Base-by-base conservation (phyloP, 169 alveolate species). In the Toxoplasma gondii region DNA sequence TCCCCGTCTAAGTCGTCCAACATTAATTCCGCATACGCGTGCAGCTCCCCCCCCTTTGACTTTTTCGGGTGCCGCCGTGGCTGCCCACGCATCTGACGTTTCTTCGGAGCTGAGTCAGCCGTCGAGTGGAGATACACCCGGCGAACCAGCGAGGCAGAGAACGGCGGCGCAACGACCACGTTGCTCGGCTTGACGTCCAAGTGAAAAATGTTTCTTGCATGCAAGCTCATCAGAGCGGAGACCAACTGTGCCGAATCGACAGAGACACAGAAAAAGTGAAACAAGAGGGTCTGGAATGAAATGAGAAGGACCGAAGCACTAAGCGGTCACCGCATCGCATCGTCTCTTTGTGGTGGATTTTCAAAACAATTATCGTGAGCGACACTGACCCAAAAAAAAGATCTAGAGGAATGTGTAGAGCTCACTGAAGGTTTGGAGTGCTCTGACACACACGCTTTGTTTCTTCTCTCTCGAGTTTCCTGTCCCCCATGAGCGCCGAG, bases 141-240 rank as follows among this genome's bases (percentile, higher is more conserved):
- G 84, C 88, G 87, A 31, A 91, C 88, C 22, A 29, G 84, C 91
- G 67, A 4, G 29, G 64, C 69, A 58, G 24, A 19, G 58, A 49
- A 64, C n/a, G 78, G 86, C 16, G 27, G n/a, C 16, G 93, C 45
- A 27, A 88, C 64, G 7, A 58, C 58, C 44, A 88, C 84, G 64
- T 88, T 88, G 19, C 78, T 38, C 9, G 86, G 86, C 36, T 88
- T 88, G 58, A 88, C 27, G 39, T 88, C 93, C 86, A 88, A 45
- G 64, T 88, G 93, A 41, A 67, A 54, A 5, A 88, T 64, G 38
- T 84, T 43, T 0, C 0, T 29, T 19, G 82, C 54, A 43, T 88
- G 93, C 49, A 88, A 22, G 67, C 36, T 22, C 67, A 10, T 19
- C 9, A 88, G 43, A 9, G 93, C 93, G 0, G 82, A 0, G 29